Base-by-base conservation (phyloP, 257 asterid genomes). In the Coffea eugenioides region DNA sequence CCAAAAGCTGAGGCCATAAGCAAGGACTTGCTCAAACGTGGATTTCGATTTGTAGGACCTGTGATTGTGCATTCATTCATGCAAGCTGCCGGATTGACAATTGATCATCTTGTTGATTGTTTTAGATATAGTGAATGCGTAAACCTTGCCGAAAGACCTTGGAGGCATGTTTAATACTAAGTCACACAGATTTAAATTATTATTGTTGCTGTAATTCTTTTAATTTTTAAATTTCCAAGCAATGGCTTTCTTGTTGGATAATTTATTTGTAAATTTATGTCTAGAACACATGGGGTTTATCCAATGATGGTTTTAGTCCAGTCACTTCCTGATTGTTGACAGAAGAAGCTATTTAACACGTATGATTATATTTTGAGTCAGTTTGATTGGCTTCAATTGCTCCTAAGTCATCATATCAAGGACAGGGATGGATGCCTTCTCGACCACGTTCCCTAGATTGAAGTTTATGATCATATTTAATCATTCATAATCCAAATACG, bases 41-140 rank as follows among this genome's bases (percentile, higher is more conserved):
- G 99, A 43, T 93, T 95, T 79, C 88, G 98, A 13, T 89, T 91
- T 34, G 97, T 95, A 76, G 98, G 99, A 31, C 98, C 97, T 43
- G 97, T 95, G 4, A 93, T 95, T 77, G 92, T 95, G 39, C 90
- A 92, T 65, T 93, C 99, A 43, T 91, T 92, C 80, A 92, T 93
- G 97, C 99, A 95, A 71, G 98, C 97, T 0, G 88, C 96, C 6
- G 97, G 99, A 52, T 83, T 95, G 90, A 92, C 92, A 48, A 85
- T 93, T 72, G 99, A 95, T 78, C 98, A 95, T 85, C 92, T 93
- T 20, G 92, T 92, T 49, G 89, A 90, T 68, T 95, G 98, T 77
- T 91, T 88, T 84, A 89, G 97, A 84, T 85, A 92, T 43, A 79
- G 74, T 20, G 92, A 92, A 27, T 95, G 98, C 70, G 96, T 93